Evolutionary conservation across 2,329 filamentous ascomycete genomes (phyloP).

Genomic region (Hirsutella minnesotensis): DNA sequence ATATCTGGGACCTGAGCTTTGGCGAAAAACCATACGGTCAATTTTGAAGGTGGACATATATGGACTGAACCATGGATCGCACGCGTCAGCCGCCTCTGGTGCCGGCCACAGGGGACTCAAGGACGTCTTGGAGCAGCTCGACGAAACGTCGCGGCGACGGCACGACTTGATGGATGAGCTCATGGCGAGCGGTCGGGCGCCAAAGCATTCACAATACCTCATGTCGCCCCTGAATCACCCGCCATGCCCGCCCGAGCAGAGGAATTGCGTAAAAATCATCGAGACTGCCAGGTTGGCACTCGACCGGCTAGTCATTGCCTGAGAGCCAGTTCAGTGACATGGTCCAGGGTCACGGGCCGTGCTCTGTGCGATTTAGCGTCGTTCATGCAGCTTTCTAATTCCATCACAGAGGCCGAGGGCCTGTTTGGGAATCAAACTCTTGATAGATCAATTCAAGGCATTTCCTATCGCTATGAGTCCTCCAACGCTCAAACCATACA

Average conservation of each 20-base stretch:
- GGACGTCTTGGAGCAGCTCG: conserved; percentile 41
- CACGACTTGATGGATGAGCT: conserved; percentile 38
- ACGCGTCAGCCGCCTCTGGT: conserved; percentile 5
- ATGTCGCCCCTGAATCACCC: conserved; percentile 11
- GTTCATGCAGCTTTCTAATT: too few species aligned
- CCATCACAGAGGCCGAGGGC: too few species aligned
- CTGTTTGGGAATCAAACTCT: too few species aligned
- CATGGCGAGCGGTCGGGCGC: conserved; percentile 23
- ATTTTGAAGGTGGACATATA: conserved; percentile 47
- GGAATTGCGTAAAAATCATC: conserved; percentile 38
- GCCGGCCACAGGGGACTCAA: conserved; percentile 35
- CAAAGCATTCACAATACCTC: conserved; percentile 13
- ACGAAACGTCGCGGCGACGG: conserved; percentile 33
- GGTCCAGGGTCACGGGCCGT: neutral
- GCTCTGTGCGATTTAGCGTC: too few species aligned
- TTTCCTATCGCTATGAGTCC: too few species aligned
- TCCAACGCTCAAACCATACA: too few species aligned
- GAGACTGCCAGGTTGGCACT: conserved; percentile 41
- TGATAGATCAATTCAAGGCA: too few species aligned
- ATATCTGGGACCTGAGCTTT: conserved; percentile 38
- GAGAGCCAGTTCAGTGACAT: conserved; percentile 1
- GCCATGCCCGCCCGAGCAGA: conserved; percentile 19
- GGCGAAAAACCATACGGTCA: conserved; percentile 41
- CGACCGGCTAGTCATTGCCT: conserved; percentile 43
- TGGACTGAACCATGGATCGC: conserved; percentile 25